Conservation (phyloP, 495 filamentous ascomycete genomes). For the Aspergillus leporis region DNA sequence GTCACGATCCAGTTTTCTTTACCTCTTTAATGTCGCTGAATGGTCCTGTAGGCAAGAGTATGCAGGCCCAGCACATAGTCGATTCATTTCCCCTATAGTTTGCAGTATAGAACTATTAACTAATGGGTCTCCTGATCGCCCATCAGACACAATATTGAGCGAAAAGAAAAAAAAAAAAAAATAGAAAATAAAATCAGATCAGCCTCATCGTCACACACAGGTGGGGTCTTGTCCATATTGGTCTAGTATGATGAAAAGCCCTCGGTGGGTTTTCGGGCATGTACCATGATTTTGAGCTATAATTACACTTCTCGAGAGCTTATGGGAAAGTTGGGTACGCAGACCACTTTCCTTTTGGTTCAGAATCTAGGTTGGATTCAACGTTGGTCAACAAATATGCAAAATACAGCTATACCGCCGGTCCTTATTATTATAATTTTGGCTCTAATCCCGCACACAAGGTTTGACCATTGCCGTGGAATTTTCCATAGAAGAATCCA, state of each 20-base stretch:
- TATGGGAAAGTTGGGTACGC: no score
- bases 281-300: no score
- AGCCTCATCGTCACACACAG: no score
- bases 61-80: neutral
- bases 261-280: no score
- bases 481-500: conserved; percentile 2
- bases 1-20: neutral
- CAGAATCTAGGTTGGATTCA: conserved; percentile 4
- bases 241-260: no score
- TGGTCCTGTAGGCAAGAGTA: neutral
- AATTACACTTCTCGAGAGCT: no score
- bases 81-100: neutral
- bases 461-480: neutral
- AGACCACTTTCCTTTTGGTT: neutral
- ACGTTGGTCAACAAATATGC: neutral
- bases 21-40: no score
- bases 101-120: neutral
- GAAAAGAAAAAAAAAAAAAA: no score
- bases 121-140: neutral
- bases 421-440: neutral
- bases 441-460: neutral
- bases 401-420: neutral
- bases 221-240: no score
- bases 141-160: neutral
- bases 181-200: no score